phyloP scores from a whole-genome alignment of 2,329 filamentous ascomycete species.

The Paecilomyces formosus region DNA sequence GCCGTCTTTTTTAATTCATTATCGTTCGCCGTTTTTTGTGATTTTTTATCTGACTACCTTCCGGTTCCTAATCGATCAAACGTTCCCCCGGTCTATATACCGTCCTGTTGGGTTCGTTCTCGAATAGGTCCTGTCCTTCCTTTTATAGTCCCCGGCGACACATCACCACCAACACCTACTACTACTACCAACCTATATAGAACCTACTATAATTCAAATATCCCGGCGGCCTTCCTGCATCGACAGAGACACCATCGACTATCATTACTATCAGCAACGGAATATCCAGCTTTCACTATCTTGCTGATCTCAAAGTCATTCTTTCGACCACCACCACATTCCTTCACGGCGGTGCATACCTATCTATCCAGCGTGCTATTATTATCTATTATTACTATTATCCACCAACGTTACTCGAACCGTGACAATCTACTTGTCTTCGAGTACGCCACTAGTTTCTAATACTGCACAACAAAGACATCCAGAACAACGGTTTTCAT shows the following conservation, averaged over 20 bases:
- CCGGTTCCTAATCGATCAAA: conserved; percentile 18
- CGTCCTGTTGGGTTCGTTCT: conserved; percentile 13
- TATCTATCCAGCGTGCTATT: conserved; percentile 1
- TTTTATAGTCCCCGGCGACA: conserved; percentile 11
- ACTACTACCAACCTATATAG: too few species aligned
- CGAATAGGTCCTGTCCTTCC: conserved; percentile 29
- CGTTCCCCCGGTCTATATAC: conserved; percentile 4
- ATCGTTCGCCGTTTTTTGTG: conserved; percentile 16
- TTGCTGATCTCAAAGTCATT: neutral
- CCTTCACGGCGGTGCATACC: conserved; percentile 3
- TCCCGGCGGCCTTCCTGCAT: conserved; percentile 4
- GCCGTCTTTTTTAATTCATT: conserved; percentile 20
- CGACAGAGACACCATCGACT: conserved; percentile 15
- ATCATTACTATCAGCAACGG: conserved; percentile 16
- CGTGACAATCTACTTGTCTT: neutral
- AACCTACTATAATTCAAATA: too few species aligned
- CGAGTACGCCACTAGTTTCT: neutral
- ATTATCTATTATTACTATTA: neutral
- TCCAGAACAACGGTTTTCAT: neutral
- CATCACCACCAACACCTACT: neutral
- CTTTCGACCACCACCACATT: conserved; percentile 6
- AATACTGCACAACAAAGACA: neutral
- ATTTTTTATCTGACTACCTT: conserved; percentile 18
- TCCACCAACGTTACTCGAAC: neutral
- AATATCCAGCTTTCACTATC: conserved; percentile 14